Evolutionary conservation across 2,329 filamentous ascomycete genomes (phyloP).

Genomic region (Colletotrichum agaves): DNA sequence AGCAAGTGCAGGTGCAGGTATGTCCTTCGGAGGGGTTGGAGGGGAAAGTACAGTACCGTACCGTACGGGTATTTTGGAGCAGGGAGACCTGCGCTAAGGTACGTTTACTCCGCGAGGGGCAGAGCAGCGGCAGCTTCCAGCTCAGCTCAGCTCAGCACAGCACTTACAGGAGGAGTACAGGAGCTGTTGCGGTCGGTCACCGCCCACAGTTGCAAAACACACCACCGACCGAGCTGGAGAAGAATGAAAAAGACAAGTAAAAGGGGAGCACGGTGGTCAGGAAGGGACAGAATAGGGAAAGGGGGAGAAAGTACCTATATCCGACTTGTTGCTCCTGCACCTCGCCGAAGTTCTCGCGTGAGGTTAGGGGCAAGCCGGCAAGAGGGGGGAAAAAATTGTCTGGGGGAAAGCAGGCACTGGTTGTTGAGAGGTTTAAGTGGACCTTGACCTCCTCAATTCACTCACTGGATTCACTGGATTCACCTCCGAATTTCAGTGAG

Average conservation of each 20-base stretch:
- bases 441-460: conserved; percentile 30
- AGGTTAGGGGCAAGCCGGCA: conserved; percentile 31
- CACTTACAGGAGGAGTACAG: no score
- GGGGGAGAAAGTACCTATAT: conserved; percentile 19
- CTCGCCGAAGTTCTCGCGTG: conserved; percentile 27
- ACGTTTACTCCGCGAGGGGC: no score
- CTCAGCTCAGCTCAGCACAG: no score
- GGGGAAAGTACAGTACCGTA: not conserved
- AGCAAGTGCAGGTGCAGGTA: not conserved
- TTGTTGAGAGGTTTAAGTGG: conserved; percentile 40
- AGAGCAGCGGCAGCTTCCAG: no score
- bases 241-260: not conserved
- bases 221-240: not conserved
- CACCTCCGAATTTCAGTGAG: not conserved
- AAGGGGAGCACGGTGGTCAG: not conserved
- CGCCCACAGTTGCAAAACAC: not conserved
- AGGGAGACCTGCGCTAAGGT: no score
- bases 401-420: conserved; percentile 35
- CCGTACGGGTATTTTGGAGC: not conserved
- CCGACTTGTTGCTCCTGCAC: not conserved
- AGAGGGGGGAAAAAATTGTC: conserved; percentile 17
- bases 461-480: conserved; percentile 21
- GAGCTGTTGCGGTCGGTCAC: no score
- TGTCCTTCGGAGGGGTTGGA: not conserved
- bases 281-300: not conserved